Conservation (phyloP, 768 basidiomycete species). For the Collybia sordida region DNA sequence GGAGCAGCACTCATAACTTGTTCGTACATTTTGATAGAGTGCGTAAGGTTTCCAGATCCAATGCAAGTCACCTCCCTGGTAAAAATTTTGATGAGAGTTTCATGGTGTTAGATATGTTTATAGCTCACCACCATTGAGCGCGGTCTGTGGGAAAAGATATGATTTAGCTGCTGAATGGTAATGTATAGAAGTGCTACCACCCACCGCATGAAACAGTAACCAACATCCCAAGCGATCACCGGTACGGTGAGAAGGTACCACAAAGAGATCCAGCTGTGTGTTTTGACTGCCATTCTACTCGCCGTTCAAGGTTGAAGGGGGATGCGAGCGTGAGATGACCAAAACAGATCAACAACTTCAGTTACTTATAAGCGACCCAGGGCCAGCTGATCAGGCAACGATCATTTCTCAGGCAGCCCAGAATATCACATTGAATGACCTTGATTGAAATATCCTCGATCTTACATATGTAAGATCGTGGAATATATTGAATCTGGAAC, state of each 20-base stretch:
- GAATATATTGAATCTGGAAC: too few species aligned
- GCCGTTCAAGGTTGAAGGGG: slow-evolving; percentile 9
- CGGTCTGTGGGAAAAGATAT: slow-evolving; percentile 46
- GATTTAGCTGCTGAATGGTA: neutral
- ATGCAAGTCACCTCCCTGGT: slow-evolving; percentile 78
- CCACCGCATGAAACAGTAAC: slow-evolving; percentile 81
- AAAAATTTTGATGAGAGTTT: neutral
- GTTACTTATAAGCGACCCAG: neutral
- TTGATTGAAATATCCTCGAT: too few species aligned
- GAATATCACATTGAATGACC: too few species aligned
- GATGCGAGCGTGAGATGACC: neutral
- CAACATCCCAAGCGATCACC: slow-evolving; percentile 75
- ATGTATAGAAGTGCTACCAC: slow-evolving; percentile 17
- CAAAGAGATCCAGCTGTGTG: slow-evolving; percentile 56
- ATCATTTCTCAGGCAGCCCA: too few species aligned
- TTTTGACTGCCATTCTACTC: slow-evolving; percentile 46
- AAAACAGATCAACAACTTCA: neutral
- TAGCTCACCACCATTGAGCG: slow-evolving; percentile 65
- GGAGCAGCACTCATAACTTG: slow-evolving; percentile 26
- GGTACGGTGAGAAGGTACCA: slow-evolving; percentile 70
- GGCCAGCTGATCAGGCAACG: too few species aligned
- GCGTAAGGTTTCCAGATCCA: slow-evolving; percentile 91
- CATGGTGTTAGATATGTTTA: neutral
- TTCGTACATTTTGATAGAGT: slow-evolving; percentile 64
- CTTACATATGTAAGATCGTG: too few species aligned